These are phyloP conservation scores for Lumnitzera littorea DNA, from an alignment of 345 rosid genomes.

Conservation along the genomic window DNA sequence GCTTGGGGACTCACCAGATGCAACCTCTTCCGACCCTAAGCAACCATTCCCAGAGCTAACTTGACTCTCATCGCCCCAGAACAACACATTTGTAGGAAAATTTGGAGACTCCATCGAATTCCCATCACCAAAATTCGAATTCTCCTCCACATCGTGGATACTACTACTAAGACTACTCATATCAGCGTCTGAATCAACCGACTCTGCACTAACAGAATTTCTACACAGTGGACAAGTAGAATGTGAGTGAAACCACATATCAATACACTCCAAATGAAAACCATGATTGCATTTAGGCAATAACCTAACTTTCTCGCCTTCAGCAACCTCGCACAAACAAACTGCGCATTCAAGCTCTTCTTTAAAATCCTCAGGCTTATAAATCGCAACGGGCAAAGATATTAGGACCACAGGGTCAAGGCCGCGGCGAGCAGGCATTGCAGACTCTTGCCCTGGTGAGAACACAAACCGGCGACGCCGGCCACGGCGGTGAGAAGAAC, in stretches of 20 bases:
- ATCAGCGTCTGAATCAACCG: neutral
- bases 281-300: slow-evolving; percentile 46
- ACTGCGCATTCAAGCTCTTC: slow-evolving; percentile 59
- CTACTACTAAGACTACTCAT: neutral
- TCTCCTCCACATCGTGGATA: slow-evolving; percentile 1
- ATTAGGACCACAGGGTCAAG: slow-evolving; percentile 45
- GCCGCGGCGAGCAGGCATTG: slow-evolving; percentile 26
- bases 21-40: slow-evolving; percentile 27
- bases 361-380: slow-evolving; percentile 40
- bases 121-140: slow-evolving; percentile 22
- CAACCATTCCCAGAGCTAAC: slow-evolving; percentile 40
- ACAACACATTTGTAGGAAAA: slow-evolving; percentile 72
- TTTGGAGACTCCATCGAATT: slow-evolving; percentile 38
- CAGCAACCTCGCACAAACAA: slow-evolving; percentile 29
- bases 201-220: slow-evolving; percentile 8
- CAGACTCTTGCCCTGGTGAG: slow-evolving; percentile 48
- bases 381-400: slow-evolving; percentile 49
- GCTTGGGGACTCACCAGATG: neutral
- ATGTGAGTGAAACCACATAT: slow-evolving; percentile 44
- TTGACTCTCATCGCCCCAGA: slow-evolving; percentile 66
- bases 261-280: slow-evolving; percentile 47
- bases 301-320: slow-evolving; percentile 29
- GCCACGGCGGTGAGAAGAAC: slow-evolving; percentile 22
- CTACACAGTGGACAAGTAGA: slow-evolving; percentile 52
- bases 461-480: slow-evolving; percentile 56